Evolutionary conservation across 2,329 filamentous ascomycete genomes (phyloP), one percentile per base, ranked within the genome.

Genomic region (Colletotrichum abscissum): DNA sequence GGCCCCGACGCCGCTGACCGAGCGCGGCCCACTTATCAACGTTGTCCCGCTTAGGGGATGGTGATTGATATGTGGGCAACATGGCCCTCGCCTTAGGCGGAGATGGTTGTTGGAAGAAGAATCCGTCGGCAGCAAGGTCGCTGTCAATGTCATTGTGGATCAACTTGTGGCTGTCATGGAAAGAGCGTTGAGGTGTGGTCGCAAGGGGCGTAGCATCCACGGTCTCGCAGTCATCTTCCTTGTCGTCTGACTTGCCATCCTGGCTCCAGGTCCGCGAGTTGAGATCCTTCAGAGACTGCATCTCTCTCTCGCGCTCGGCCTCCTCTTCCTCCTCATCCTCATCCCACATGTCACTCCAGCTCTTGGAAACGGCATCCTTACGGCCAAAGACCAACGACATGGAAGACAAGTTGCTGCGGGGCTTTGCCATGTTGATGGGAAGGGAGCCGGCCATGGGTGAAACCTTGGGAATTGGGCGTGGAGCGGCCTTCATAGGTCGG

Each of bases 281-380:
- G 78, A 93, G 87, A 80, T 91, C 86, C 83, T 92, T 90, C 30
- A 93, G 84, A 6, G 86, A 86, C 73, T 88, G 84, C 69, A 90
- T 85, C 80, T 92, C 90, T 75, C 89, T 89, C 73, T 85, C 84
- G 74, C 88, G 88, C 79, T 92, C 90, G 78, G 92, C 89, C 77
- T 94, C 90, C 75, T 93, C 91, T 76, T 93, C 92, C 79, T 97
- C 95, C 58, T 88, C 86, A 67, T 98, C 96, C 82, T 98, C 96
- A 72, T 98, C 96, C 93, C 95, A 98, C 82, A 98, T 91, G 82
- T 99, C 97, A 79, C 95, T 98, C 97, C 97, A 99, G 87, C 97
- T 98, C 92, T 98, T 98, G 69, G 97, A 98, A 60, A 97, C 94
- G 60, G 89, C 87, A 58, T 96, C 93, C 75, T 91, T 90, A 81